Conservation (phyloP, 1,284 basidiomycete genomes). For the Ustilago sp. region DNA sequence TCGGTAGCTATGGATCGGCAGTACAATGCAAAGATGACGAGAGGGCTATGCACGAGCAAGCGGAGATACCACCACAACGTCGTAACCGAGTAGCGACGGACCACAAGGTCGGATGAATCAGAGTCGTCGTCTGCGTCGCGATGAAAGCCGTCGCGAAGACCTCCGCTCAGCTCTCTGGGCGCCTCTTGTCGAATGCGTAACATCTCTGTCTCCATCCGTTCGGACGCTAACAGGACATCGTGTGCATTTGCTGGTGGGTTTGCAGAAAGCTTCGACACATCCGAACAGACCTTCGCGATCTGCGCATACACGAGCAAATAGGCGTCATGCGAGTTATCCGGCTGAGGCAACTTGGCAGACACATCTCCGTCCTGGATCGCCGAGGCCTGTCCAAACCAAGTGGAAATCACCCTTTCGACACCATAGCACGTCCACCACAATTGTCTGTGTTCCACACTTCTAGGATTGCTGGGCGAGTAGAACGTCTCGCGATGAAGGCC, state of each 20-base stretch:
- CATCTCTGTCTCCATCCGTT: conserved; percentile 47
- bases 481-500: conserved; percentile 51
- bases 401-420: conserved; percentile 47
- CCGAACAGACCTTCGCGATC: conserved; percentile 39
- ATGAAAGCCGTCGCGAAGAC: conserved; percentile 26
- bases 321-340: conserved; percentile 46
- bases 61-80: conserved; percentile 53
- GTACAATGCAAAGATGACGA: conserved; percentile 52
- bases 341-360: conserved; percentile 34
- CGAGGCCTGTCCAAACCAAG: conserved; percentile 46
- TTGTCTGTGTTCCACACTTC: conserved; percentile 36
- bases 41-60: conserved; percentile 41
- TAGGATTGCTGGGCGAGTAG: conserved; percentile 36
- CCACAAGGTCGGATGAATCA: conserved; percentile 43
- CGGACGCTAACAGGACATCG: conserved; percentile 39
- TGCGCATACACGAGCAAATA: conserved; percentile 42
- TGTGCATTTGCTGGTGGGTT: conserved; percentile 47
- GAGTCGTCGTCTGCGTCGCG: conserved; percentile 47
- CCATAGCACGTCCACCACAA: conserved; percentile 55
- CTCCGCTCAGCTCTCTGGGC: conserved; percentile 34
- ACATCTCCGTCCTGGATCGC: conserved; percentile 51
- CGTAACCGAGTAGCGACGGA: conserved; percentile 43
- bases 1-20: conserved; percentile 41
- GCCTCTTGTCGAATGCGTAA: conserved; percentile 43
- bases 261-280: conserved; percentile 40